These are phyloP conservation scores for Euphorbia peplus DNA, from an alignment of 345 rosid species.

Conservation along the genomic window DNA sequence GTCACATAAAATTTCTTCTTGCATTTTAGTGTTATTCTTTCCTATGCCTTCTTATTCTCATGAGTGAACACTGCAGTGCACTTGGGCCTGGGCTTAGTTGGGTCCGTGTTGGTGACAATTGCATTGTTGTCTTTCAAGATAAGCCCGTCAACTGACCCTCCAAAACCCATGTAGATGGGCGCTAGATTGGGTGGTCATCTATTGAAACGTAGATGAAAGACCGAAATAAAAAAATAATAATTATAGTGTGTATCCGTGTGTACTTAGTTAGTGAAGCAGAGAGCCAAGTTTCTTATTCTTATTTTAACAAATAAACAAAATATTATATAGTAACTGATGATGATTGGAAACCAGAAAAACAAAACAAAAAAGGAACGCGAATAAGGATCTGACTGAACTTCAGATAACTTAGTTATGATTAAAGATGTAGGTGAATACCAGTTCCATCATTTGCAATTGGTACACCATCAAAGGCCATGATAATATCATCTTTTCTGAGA, in stretches of 20 bases:
- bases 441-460: constrained; percentile 89
- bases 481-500: constrained; percentile 72
- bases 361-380: neutral
- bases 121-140: too few species aligned
- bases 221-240: neutral
- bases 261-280: neutral
- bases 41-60: too few species aligned
- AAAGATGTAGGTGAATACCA: constrained; percentile 36
- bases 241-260: too few species aligned
- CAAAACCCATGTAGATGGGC: neutral
- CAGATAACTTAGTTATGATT: neutral
- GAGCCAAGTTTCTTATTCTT: neutral
- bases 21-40: too few species aligned
- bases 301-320: neutral
- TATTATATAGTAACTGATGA: neutral
- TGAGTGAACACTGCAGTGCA: too few species aligned
- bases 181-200: neutral
- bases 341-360: constrained; percentile 3
- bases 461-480: constrained; percentile 74
- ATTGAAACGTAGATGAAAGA: neutral
- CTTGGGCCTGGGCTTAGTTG: too few species aligned
- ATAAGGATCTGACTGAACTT: neutral
- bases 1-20: too few species aligned
- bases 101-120: too few species aligned
- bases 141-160: too few species aligned